Percentiles rank a stretch among this genome's conserved stretches.
Conservation (phyloP, 2,329 filamentous ascomycete species). For the Elsinoe perseae region DNA sequence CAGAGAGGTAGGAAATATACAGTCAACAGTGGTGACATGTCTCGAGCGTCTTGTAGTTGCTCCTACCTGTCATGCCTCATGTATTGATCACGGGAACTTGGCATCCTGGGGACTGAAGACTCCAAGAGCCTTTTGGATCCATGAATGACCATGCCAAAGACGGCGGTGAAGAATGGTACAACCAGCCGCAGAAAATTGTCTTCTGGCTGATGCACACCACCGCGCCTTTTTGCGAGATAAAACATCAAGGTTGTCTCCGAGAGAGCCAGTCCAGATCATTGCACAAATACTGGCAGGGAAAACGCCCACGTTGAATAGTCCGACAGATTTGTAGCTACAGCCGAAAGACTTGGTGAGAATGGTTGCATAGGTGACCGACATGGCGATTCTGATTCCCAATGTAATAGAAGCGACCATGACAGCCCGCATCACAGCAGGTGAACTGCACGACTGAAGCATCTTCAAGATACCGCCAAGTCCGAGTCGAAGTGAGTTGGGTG, state of each 20-base stretch:
- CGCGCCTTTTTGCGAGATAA: constrained; percentile 28
- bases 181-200: constrained; percentile 31
- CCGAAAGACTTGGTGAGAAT: constrained; percentile 30
- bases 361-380: constrained; percentile 34
- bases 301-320: constrained; percentile 23
- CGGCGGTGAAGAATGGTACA: constrained; percentile 27
- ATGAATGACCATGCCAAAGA: constrained; percentile 29
- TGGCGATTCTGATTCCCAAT: constrained; percentile 33
- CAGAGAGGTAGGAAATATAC: background rate
- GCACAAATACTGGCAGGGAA: constrained; percentile 22
- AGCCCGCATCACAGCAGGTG: constrained; percentile 34
- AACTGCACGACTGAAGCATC: constrained; percentile 30
- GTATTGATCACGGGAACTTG: background rate
- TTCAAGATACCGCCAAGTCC: constrained; percentile 22
- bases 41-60: background rate
- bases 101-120: background rate
- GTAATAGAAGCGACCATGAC: constrained; percentile 33
- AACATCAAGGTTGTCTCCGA: constrained; percentile 24
- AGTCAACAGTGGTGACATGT: background rate
- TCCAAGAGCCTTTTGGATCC: constrained; percentile 22
- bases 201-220: constrained; percentile 32
- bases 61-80: background rate
- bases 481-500: constrained; percentile 18
- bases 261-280: constrained; percentile 24
- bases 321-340: constrained; percentile 26